Evolutionary conservation across 257 asterid species (phyloP).

Genomic region (Fraxinus pennsylvanica): DNA sequence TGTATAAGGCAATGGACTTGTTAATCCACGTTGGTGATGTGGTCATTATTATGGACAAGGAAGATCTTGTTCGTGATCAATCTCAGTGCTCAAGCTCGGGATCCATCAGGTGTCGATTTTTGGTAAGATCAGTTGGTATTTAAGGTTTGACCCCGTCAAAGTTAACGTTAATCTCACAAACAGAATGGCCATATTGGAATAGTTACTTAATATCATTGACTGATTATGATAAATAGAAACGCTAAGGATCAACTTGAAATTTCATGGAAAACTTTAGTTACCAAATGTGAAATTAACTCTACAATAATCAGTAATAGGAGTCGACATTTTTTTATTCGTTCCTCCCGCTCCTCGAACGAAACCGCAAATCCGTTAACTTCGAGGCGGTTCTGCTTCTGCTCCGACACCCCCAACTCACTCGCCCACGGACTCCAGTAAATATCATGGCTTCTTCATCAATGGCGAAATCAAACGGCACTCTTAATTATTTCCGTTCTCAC

Average conservation of each 20-base stretch:
- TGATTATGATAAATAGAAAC: background rate
- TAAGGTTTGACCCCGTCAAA: too few species aligned
- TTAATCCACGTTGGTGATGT: too few species aligned
- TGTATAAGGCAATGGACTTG: background rate
- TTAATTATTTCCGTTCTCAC: constrained; percentile 26
- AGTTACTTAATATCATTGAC: background rate
- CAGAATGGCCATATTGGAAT: background rate
- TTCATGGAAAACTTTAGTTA: background rate
- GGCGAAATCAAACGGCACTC: constrained; percentile 30
- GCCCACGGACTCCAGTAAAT: background rate
- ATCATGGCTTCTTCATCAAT: constrained; percentile 39
- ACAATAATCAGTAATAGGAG: background rate
- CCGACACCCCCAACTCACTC: background rate
- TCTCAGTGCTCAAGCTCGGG: too few species aligned
- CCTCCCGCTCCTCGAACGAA: background rate
- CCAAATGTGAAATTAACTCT: background rate
- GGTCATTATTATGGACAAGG: too few species aligned
- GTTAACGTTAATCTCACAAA: background rate
- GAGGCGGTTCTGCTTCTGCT: background rate
- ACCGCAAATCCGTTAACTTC: background rate
- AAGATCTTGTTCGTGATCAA: too few species aligned
- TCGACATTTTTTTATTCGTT: background rate
- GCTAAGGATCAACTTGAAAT: background rate
- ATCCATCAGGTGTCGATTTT: too few species aligned
- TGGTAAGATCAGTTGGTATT: too few species aligned